Evolutionary conservation across 2,329 filamentous ascomycete species (phyloP).

Genomic region (Verticillium klebahnii): DNA sequence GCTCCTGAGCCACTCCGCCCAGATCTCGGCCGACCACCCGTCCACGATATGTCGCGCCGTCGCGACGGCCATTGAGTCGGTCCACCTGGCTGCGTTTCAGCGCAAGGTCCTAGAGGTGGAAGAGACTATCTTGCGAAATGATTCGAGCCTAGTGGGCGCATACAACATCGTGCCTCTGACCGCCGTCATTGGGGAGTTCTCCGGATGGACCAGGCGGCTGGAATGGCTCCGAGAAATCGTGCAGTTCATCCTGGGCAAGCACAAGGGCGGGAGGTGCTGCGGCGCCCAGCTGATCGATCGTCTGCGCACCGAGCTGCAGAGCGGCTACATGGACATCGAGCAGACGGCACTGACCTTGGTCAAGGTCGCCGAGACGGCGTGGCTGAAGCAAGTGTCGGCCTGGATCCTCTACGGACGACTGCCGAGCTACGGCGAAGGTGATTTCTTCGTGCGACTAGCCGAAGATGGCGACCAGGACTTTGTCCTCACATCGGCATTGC

Average conservation of each 20-base stretch:
- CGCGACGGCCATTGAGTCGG: conserved; percentile 68
- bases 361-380: conserved; percentile 78
- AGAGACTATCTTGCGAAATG: conserved; percentile 66
- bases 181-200: conserved; percentile 76
- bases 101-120: conserved; percentile 82
- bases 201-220: conserved; percentile 78
- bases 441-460: conserved; percentile 74
- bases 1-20: conserved; percentile 61
- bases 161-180: conserved; percentile 93
- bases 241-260: conserved; percentile 56
- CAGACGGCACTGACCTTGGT: conserved; percentile 68
- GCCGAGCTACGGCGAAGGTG: conserved; percentile 69
- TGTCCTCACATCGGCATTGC: conserved; percentile 49
- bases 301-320: conserved; percentile 71
- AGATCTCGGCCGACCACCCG: conserved; percentile 65
- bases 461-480: conserved; percentile 49
- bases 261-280: conserved; percentile 40
- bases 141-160: conserved; percentile 77
- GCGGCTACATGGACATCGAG: conserved; percentile 84
- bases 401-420: conserved; percentile 89
- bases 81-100: conserved; percentile 77
- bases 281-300: conserved; percentile 74
- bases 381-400: conserved; percentile 83
- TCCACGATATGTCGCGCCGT: conserved; percentile 86
- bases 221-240: conserved; percentile 79